Conservation (phyloP, 306 rosid genomes). For the Rosa lucieae region DNA sequence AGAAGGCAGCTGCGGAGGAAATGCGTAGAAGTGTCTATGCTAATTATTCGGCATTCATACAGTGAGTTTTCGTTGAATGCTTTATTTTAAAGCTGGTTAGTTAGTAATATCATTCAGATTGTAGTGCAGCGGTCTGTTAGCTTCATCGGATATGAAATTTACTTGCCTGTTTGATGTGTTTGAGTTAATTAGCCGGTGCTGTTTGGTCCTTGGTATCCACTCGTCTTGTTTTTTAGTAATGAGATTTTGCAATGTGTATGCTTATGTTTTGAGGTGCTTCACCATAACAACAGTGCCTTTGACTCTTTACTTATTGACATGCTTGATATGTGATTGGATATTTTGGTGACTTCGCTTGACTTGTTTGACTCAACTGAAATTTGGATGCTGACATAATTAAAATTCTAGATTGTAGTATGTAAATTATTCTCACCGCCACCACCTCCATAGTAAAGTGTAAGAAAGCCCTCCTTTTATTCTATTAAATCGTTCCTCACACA, state of each 20-base stretch:
- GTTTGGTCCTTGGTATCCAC: background rate
- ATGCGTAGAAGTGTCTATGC: constrained; percentile 99
- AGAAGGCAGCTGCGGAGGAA: constrained; percentile 95
- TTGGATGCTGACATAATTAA: background rate
- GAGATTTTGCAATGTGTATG: background rate
- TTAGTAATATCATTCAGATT: background rate
- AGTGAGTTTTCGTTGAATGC: constrained; percentile 51
- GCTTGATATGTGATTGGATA: background rate
- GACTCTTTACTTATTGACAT: background rate
- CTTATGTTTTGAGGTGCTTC: background rate
- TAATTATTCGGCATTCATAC: constrained; percentile 90
- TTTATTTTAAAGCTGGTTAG: constrained; percentile 4
- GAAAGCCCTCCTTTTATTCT: background rate
- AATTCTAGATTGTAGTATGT: background rate
- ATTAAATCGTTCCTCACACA: background rate
- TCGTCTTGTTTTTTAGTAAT: background rate
- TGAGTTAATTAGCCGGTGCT: background rate
- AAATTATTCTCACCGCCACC: background rate
- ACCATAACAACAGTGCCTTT: background rate
- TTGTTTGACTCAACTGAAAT: background rate
- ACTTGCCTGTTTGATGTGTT: background rate
- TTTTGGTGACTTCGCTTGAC: background rate
- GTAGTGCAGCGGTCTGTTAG: background rate
- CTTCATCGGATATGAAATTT: background rate
- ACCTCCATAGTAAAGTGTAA: background rate